Evolutionary conservation across 345 rosid genomes (phyloP), one percentile per base, ranked within the genome.

Genomic region (Fremontodendron californicum): DNA sequence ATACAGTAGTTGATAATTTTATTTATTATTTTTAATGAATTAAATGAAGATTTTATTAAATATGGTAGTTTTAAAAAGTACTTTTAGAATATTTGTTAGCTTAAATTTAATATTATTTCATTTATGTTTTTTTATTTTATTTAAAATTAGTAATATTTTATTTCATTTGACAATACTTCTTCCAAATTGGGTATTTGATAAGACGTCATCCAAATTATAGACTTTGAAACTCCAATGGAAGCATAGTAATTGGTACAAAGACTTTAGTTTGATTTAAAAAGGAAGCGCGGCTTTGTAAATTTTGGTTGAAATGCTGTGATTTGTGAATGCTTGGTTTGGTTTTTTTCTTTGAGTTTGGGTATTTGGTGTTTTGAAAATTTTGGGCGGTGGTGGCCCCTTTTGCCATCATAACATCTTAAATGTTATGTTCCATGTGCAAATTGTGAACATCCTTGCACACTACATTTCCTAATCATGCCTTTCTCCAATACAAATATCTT

Each of bases 301-400:
- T 49, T 51, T 51, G 23, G 57, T 51, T 18, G 23, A 19, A 52
- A 52, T n/a, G n/a, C 23, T 6, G 25, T 52, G 25, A n/a, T 18
- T 18, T n/a, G 58, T 52, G 25, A n/a, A 51, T 18, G 23, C 18
- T 51, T 51, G 21, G 19, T 18, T 51, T 51, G 21, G 9, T 51
- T 51, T 2, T 6, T 5, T 6, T 51, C 3, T n/a, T n/a, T 6
- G 23, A 3, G 21, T 7, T 19, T 5, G 58, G 11, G 1, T 2
- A 37, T 3, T 5, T 2, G n/a, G 43, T 9, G 43, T 21, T 21
- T 21, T 15, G 48, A 12, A n/a, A 39, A 15, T 33, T 31, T 65
- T 65, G 70, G 72, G 68, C 68, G 68, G 68, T 63, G 43, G 43
- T 49, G 40, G 62, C 62, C 7, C 23, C 64, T 67, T 39, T 67